These are phyloP conservation scores for Termitomyces sp. DNA, from an alignment of 768 basidiomycete genomes.

Conservation along the genomic window DNA sequence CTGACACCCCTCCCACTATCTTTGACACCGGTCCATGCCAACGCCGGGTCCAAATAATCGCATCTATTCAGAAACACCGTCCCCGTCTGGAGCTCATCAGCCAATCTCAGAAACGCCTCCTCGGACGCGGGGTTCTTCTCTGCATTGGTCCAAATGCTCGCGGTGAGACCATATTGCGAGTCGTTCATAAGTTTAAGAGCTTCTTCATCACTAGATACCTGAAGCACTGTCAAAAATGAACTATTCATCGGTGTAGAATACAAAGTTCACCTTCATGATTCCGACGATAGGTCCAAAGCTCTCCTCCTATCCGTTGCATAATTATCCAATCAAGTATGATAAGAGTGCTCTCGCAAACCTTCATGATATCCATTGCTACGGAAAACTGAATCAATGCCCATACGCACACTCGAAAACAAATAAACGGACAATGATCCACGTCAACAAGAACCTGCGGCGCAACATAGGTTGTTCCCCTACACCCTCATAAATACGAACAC, in stretches of 20 bases:
- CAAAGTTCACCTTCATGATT: conserved; percentile 70
- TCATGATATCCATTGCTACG: conserved; percentile 91
- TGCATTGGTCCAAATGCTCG: conserved; percentile 88
- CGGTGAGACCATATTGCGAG: conserved; percentile 91
- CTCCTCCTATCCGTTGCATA: conserved; percentile 50
- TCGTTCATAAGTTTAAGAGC: conserved; percentile 94
- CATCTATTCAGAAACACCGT: conserved; percentile 94
- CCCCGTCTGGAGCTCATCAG: conserved; percentile 75
- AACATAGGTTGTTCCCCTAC: conserved; percentile 79
- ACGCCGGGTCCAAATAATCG: conserved; percentile 88
- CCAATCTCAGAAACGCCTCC: conserved; percentile 60
- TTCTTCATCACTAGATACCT: conserved; percentile 84
- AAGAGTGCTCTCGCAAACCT: conserved; percentile 32
- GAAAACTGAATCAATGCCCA: neutral
- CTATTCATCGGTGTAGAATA: neutral
- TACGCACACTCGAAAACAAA: neutral
- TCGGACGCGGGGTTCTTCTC: conserved; percentile 57
- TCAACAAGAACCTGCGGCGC: conserved; percentile 88
- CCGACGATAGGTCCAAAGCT: conserved; percentile 93
- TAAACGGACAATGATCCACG: conserved; percentile 76
- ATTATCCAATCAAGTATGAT: neutral
- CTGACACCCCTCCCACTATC: conserved; percentile 89
- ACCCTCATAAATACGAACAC: neutral
- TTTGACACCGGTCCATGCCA: conserved; percentile 95
- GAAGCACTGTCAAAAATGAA: neutral